phyloP scores from a whole-genome alignment of 1,139 yeast genomes.

The Blastobotrys apis region DNA sequence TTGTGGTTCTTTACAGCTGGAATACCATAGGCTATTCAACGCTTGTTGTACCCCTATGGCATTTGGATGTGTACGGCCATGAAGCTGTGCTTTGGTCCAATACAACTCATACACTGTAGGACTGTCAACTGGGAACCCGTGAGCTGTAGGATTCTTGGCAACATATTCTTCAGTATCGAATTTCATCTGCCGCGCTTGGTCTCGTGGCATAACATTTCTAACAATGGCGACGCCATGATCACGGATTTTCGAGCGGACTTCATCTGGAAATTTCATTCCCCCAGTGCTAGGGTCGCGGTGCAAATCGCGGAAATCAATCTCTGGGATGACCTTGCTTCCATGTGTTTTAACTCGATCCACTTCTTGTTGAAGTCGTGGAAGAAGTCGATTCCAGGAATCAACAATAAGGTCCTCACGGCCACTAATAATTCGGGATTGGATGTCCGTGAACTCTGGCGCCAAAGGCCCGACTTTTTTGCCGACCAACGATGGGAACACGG shows the following conservation, averaged over 20 bases:
- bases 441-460: slow-evolving; percentile 21
- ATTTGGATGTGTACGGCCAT: slow-evolving; percentile 44
- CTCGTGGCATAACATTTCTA: slow-evolving; percentile 32
- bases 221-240: slow-evolving; percentile 36
- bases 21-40: slow-evolving; percentile 38
- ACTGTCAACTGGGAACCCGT: slow-evolving; percentile 32
- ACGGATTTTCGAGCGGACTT: slow-evolving; percentile 13
- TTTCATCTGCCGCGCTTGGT: slow-evolving; percentile 31
- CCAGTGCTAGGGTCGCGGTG: slow-evolving; percentile 12
- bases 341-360: slow-evolving; percentile 24
- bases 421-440: slow-evolving; percentile 30
- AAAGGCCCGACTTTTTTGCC: slow-evolving; percentile 22
- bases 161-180: slow-evolving; percentile 28
- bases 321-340: slow-evolving; percentile 25
- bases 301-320: slow-evolving; percentile 21
- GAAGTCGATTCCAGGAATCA: slow-evolving; percentile 32
- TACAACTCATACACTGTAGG: slow-evolving; percentile 38
- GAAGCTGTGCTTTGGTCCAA: slow-evolving; percentile 44
- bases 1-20: slow-evolving; percentile 16
- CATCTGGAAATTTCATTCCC: slow-evolving; percentile 14
- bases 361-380: slow-evolving; percentile 27
- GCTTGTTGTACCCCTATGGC: slow-evolving; percentile 34
- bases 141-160: slow-evolving; percentile 21
- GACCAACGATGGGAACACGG: slow-evolving; percentile 25
- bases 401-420: slow-evolving; percentile 29